Evolutionary conservation across 495 filamentous ascomycete genomes (phyloP), one percentile per base, ranked within the genome.

Genomic region (Monascus purpureus): DNA sequence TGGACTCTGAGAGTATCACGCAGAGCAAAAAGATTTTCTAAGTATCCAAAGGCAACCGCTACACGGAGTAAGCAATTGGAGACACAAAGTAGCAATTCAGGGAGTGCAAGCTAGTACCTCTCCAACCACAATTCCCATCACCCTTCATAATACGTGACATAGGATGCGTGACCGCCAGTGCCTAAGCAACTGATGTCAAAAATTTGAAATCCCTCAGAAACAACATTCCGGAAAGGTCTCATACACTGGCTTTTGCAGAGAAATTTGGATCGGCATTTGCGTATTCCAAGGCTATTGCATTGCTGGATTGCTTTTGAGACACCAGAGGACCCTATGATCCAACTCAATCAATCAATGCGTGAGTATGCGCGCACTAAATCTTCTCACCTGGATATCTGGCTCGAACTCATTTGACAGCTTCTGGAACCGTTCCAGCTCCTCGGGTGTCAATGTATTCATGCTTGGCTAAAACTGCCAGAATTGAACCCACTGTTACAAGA

Each of bases 101-200:
- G 20, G 27, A 42, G 14, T 39, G 7, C 22, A n/a, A n/a, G 60
- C 54, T 51, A 6, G 32, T 71, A 94, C 88, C 90, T 77, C 90
- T 71, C 88, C 90, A 97, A 41, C 90, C 90, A 61, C 90, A 97
- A 48, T 92, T 87, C 23, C 90, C 90, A 59, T 97, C 90, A 13
- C 90, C 87, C 50, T 76, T 77, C 56, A 93, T 76, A 3, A 77
- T 78, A 25, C 90, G 82, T 45, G 82, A 90, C 44, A 85, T 75
- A 11, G 84, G 82, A 50, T 92, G 93, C 39, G 80, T 87, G 34
- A 77, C 63, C 1, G 82, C 79, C 29, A 97, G 67, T 17, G 75
- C 70, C 87, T 95, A n/a, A 45, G 26, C 11, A 12, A 12, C 17
- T 39, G 29, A 24, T 28, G 30, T 52, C 31, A 57, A 43, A 46